These are phyloP conservation scores for Capsicum baccatum DNA, from an alignment of 257 asterid species.

Conservation along the genomic window DNA sequence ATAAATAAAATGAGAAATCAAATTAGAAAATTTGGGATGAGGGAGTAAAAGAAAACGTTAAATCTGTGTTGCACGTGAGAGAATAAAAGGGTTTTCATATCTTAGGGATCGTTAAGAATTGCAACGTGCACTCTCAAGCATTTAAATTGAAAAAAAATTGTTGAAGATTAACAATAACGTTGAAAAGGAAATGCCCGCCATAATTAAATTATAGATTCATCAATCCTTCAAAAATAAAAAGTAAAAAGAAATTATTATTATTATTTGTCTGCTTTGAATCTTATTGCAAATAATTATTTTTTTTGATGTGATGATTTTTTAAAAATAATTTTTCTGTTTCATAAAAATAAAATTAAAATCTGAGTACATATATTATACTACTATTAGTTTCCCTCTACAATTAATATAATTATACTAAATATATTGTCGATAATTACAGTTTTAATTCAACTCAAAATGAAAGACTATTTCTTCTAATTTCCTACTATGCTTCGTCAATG, in stretches of 20 bases:
- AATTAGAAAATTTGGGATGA: too few relatives aligned
- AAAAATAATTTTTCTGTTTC: too few relatives aligned
- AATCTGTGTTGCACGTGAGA: constrained; percentile 1
- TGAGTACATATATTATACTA: too few relatives aligned
- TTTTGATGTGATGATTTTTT: too few relatives aligned
- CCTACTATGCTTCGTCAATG: background rate
- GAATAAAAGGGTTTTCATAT: background rate
- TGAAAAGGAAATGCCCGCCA: background rate
- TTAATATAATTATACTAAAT: too few relatives aligned
- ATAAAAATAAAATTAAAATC: too few relatives aligned
- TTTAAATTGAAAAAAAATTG: background rate
- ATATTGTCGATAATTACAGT: too few relatives aligned
- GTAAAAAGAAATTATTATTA: background rate
- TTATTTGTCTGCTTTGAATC: too few relatives aligned
- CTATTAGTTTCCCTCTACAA: too few relatives aligned
- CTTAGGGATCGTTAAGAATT: background rate
- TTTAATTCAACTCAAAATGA: too few relatives aligned
- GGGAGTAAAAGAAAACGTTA: background rate
- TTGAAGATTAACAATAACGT: background rate
- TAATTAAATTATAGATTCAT: background rate
- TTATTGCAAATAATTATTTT: too few relatives aligned
- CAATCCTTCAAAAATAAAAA: background rate
- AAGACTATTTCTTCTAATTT: constrained; percentile 1
- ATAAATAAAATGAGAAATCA: too few relatives aligned
- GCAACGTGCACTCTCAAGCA: background rate